Percentiles rank a stretch among this genome's conserved stretches.
Evolutionary conservation across 352 stramenopile genomes (phyloP).

Genomic region (Phytophthora brassicae): DNA sequence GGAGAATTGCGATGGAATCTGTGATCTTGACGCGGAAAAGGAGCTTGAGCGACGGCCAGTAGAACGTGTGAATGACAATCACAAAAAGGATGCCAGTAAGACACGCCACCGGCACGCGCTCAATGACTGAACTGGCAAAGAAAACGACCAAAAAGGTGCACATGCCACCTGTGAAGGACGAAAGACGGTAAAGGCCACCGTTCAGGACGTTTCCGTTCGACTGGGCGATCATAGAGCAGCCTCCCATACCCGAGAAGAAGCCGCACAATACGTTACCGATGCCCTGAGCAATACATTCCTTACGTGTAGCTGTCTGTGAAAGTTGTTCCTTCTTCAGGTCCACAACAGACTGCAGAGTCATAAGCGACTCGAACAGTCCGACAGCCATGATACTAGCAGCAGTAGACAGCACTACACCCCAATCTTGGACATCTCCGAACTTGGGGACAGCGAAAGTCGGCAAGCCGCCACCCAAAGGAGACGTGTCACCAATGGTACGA

Average conservation of each 20-base stretch:
- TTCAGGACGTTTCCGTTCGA: slow-evolving; percentile 90
- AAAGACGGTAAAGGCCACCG: slow-evolving; percentile 72
- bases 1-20: slow-evolving; percentile 77
- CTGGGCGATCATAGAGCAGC: slow-evolving; percentile 94
- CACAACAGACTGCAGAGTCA: slow-evolving; percentile 94
- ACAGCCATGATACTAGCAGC: slow-evolving; percentile 91
- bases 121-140: slow-evolving; percentile 80
- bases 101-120: slow-evolving; percentile 82
- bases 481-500: slow-evolving; percentile 79
- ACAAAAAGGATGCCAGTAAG: slow-evolving; percentile 89
- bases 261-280: slow-evolving; percentile 92
- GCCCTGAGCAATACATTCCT: slow-evolving; percentile 88
- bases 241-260: slow-evolving; percentile 92
- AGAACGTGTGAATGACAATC: slow-evolving; percentile 89
- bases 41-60: slow-evolving; percentile 87
- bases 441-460: slow-evolving; percentile 54
- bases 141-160: slow-evolving; percentile 77
- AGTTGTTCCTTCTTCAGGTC: slow-evolving; percentile 82
- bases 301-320: slow-evolving; percentile 56
- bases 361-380: slow-evolving; percentile 93
- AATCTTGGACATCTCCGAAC: slow-evolving; percentile 55
- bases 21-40: slow-evolving; percentile 69
- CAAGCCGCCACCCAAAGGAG: slow-evolving; percentile 48
- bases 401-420: slow-evolving; percentile 79
- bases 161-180: slow-evolving; percentile 64